Evolutionary conservation across 2,329 filamentous ascomycete genomes (phyloP).

Genomic region (Trichocomaceae sp.): DNA sequence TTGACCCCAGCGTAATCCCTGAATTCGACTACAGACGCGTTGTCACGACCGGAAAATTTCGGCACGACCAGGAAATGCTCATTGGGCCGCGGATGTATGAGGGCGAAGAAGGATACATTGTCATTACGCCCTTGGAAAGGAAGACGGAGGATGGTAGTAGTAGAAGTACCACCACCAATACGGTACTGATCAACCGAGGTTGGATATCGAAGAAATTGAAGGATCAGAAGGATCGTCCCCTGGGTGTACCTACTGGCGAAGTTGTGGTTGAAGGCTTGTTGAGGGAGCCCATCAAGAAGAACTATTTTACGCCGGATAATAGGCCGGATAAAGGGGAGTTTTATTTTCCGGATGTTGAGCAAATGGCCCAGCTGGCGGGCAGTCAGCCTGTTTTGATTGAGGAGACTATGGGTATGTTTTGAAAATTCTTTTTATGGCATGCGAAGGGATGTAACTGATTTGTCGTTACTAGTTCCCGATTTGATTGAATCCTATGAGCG

Average conservation of each 20-base stretch:
- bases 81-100: conserved; percentile 85
- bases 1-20: conserved; percentile 73
- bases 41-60: conserved; percentile 62
- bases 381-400: conserved; percentile 92
- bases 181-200: conserved; percentile 79
- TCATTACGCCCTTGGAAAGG: conserved; percentile 84
- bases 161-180: too few relatives aligned
- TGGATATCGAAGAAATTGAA: conserved; percentile 79
- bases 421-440: background rate
- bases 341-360: conserved; percentile 86
- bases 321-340: conserved; percentile 75
- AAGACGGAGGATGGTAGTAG: conserved; percentile 30
- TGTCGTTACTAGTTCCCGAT: conserved; percentile 63
- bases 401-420: conserved; percentile 73
- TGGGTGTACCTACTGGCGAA: conserved; percentile 61
- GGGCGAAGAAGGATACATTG: conserved; percentile 82
- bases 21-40: conserved; percentile 93
- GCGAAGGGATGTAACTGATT: conserved; percentile 12
- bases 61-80: conserved; percentile 94
- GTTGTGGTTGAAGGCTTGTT: conserved; percentile 78
- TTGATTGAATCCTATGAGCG: conserved; percentile 69
- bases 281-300: conserved; percentile 90
- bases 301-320: conserved; percentile 93
- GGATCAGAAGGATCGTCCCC: conserved; percentile 55
- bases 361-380: conserved; percentile 80